Conservation (phyloP, 495 filamentous ascomycete genomes). For the Neurospora sp. region DNA sequence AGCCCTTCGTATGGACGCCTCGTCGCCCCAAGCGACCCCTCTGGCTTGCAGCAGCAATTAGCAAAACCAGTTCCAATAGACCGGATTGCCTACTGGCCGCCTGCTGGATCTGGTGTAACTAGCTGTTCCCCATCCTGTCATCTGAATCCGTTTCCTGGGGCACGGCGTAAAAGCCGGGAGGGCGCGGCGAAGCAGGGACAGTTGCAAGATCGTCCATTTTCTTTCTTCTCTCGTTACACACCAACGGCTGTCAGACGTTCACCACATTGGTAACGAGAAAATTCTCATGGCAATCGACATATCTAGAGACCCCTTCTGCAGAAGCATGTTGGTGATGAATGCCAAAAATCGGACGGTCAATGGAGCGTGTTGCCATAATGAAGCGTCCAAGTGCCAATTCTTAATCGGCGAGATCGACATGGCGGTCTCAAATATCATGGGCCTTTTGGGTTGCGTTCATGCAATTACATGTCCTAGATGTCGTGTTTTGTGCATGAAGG, state of each 20-base stretch:
- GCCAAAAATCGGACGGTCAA: not conserved
- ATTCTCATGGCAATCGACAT: not conserved
- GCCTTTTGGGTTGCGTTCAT: not conserved
- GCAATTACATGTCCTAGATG: not conserved
- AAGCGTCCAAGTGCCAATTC: not conserved
- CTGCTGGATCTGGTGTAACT: slow-evolving; percentile 14
- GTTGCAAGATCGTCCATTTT: not conserved
- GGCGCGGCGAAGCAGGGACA: not conserved
- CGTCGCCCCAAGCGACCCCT: not conserved
- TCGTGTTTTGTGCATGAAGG: not conserved
- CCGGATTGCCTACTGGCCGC: not conserved
- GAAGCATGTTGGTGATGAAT: not conserved
- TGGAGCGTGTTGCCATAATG: not conserved
- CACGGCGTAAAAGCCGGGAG: not conserved
- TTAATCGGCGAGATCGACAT: not conserved
- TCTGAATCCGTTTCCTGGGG: not conserved
- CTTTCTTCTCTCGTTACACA: not conserved
- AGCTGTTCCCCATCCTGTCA: slow-evolving; percentile 1
- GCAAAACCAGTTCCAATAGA: not conserved
- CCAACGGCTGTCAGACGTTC: not conserved
- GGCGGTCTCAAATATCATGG: not conserved
- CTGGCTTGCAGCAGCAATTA: not conserved
- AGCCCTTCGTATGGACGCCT: not conserved
- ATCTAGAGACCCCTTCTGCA: not conserved
- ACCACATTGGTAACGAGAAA: not conserved